phyloP scores from a whole-genome alignment of 2,329 filamentous ascomycete species.

The Didymella pomorum region DNA sequence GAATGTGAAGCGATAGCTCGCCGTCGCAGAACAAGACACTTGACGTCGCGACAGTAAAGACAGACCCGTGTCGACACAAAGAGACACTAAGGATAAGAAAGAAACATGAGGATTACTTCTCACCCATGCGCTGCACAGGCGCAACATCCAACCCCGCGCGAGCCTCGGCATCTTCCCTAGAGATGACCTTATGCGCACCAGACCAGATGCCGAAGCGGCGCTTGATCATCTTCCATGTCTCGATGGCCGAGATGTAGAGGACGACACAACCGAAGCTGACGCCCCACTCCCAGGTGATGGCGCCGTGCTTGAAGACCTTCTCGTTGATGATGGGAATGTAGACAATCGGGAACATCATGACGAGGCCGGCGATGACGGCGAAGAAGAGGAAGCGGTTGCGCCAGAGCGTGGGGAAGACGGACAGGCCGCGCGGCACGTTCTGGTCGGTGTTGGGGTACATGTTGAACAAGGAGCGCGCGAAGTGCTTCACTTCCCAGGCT shows the following conservation, averaged over 20 bases:
- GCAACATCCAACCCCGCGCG: constrained; percentile 35
- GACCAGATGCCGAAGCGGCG: constrained; percentile 47
- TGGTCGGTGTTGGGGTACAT: constrained; percentile 50
- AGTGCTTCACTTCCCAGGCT: constrained; percentile 59
- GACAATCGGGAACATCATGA: constrained; percentile 55
- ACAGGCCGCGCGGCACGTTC: constrained; percentile 36
- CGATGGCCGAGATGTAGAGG: constrained; percentile 53
- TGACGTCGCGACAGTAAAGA: background rate
- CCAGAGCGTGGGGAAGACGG: constrained; percentile 51
- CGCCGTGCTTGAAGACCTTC: constrained; percentile 56
- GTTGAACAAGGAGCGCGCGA: constrained; percentile 55
- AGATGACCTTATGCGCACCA: constrained; percentile 42
- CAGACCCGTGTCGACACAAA: constrained; percentile 11
- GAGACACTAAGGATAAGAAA: background rate
- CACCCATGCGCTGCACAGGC: constrained; percentile 15
- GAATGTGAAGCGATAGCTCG: constrained; percentile 7
- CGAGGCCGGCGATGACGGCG: constrained; percentile 52
- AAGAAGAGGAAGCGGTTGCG: constrained; percentile 57
- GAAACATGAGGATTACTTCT: constrained; percentile 22
- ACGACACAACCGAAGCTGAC: constrained; percentile 53
- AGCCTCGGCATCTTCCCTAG: constrained; percentile 48
- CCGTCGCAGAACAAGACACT: background rate
- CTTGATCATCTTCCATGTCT: constrained; percentile 58
- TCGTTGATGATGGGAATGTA: constrained; percentile 57
- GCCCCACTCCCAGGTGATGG: constrained; percentile 58